Evolutionary conservation across 129 eudicot genomes (phyloP), one percentile per base, ranked within the genome.

Genomic region (Lactuca saligna): DNA sequence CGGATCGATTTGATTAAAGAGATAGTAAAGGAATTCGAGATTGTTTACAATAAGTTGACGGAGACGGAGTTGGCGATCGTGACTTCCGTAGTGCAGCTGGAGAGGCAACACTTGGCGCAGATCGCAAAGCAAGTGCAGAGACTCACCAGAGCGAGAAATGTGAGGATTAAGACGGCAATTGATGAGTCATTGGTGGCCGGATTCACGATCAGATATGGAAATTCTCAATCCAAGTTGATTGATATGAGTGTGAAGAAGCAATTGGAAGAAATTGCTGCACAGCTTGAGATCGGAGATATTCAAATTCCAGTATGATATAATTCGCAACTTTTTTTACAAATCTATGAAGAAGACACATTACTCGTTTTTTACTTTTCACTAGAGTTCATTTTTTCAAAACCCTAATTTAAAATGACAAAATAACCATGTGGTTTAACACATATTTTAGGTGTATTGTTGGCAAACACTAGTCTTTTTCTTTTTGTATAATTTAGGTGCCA

Each of bases 161-260:
- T 87, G 82, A 76, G 95, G 67, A 79, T 90, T 12, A 90, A 85
- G 71, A 84, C 97, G 54, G 83, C 31, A 57, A 87, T 87, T 44
- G 91, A 90, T 68, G 71, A 79, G 11, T 78, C 87, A 3, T 66
- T 90, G 56, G 87, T 90, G 56, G 97, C 95, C 4, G 97, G 97
- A 5, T 82, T 90, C 48, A 86, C 87, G 9, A 75, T 90, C 25
- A 76, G 84, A 66, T 90, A 84, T 58, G 97, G 97, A 5, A 71
- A 51, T 57, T 51, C 81, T 7, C 85, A 79, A 8, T 90, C 97
- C 5, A 90, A 83, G 57, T 33, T 84, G 89, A 83, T 90, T 63
- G 97, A 87, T 72, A 66, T 90, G 95, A 87, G 95, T 62, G 95
- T 90, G 49, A 90, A 85, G 78, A 85, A 87, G 76, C 97, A 91